These are phyloP conservation scores for Iris macrosiphon DNA, from an alignment of 106 monocot species.

Conservation along the genomic window DNA sequence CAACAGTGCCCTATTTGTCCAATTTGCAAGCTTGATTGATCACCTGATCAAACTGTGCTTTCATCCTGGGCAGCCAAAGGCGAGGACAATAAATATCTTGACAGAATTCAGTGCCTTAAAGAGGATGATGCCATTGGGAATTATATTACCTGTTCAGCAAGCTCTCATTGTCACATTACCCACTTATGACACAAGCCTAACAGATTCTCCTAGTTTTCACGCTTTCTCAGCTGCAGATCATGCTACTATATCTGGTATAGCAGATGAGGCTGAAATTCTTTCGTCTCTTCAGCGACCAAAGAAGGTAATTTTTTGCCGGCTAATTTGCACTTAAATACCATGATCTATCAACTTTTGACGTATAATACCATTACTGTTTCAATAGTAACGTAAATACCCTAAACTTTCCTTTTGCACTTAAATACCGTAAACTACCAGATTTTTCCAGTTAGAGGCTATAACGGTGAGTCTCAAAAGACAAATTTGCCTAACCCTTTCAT, in stretches of 20 bases:
- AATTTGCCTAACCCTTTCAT: too few relatives aligned
- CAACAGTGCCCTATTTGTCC: constrained; percentile 42
- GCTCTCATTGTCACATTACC: constrained; percentile 81
- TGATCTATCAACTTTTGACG: too few relatives aligned
- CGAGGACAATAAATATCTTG: constrained; percentile 75
- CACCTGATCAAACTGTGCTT: constrained; percentile 89
- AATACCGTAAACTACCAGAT: too few relatives aligned
- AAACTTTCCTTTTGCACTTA: too few relatives aligned
- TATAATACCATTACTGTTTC: too few relatives aligned
- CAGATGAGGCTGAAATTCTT: constrained; percentile 98
- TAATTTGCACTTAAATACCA: too few relatives aligned
- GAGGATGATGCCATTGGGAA: constrained; percentile 95
- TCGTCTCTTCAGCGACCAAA: constrained; percentile 94
- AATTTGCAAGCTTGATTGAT: constrained; percentile 84
- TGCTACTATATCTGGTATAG: constrained; percentile 79
- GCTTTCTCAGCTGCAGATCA: constrained; percentile 55
- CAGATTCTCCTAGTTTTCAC: constrained; percentile 46
- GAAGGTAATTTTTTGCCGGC: constrained; percentile 72
- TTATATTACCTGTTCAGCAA: constrained; percentile 93
- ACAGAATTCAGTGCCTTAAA: constrained; percentile 96
- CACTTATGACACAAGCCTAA: constrained; percentile 29
- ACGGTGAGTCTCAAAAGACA: too few relatives aligned
- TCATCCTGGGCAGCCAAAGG: constrained; percentile 80
- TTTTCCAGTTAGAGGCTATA: too few relatives aligned
- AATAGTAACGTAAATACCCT: too few relatives aligned